phyloP scores from a whole-genome alignment of 1,284 basidiomycete genomes.

The Trichosporon sp. region DNA sequence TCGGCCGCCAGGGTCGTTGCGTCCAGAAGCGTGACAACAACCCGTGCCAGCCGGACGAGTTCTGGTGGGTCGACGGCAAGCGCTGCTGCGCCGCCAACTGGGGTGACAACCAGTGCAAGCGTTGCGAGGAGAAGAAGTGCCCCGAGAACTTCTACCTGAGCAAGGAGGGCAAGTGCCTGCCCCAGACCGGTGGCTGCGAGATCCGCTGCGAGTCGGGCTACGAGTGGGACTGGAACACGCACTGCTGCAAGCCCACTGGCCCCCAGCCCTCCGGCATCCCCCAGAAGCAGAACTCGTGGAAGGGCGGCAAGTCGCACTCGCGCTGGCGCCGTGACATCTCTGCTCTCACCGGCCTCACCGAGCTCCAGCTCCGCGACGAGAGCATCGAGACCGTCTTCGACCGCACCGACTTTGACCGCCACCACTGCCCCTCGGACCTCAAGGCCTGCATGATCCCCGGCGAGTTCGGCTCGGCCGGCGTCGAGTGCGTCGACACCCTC shows the following conservation, averaged over 20 bases:
- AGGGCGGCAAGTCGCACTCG: neutral
- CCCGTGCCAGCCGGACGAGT: neutral
- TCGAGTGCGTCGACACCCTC: conserved; percentile 50
- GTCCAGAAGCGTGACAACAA: neutral
- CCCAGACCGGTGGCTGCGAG: neutral
- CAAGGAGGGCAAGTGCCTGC: conserved; percentile 3
- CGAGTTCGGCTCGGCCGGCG: conserved; percentile 32
- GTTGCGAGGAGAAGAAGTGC: conserved; percentile 11
- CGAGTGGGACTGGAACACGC: neutral
- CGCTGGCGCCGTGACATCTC: conserved; percentile 23
- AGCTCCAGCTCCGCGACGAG: conserved; percentile 25
- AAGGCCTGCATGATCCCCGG: conserved; percentile 38
- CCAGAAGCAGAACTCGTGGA: neutral
- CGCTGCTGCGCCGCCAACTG: conserved; percentile 6
- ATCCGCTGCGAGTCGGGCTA: neutral
- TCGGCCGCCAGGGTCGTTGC: neutral
- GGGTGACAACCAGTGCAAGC: neutral
- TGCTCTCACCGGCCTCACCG: conserved; percentile 16
- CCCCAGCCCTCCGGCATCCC: conserved; percentile 11
- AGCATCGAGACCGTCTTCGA: conserved; percentile 30
- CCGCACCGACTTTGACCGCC: conserved; percentile 23
- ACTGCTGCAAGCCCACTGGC: conserved; percentile 28
- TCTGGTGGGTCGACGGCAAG: conserved; percentile 1
- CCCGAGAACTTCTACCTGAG: neutral
- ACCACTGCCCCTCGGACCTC: conserved; percentile 34